A percentile compares a stretch with the other conserved stretches of the same genome.
phyloP scores from a whole-genome alignment of 2,329 filamentous ascomycete species.

The Fusarium sp. region DNA sequence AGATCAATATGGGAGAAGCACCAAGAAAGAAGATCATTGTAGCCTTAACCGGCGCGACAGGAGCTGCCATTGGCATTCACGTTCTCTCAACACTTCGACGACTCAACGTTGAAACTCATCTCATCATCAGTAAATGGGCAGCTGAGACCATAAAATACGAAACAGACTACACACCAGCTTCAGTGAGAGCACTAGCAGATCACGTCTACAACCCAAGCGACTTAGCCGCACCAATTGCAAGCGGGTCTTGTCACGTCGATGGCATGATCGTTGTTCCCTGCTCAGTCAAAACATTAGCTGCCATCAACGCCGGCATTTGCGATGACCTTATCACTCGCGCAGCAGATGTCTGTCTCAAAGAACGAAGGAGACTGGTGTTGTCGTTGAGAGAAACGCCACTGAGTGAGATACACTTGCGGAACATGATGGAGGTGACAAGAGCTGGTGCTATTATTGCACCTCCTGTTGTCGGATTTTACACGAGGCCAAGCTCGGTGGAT shows the following conservation, averaged over 20 bases:
- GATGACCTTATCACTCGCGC: constrained; percentile 7
- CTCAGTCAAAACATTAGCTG: constrained; percentile 9
- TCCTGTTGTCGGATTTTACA: constrained; percentile 20
- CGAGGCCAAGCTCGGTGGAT: background rate
- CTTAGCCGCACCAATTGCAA: constrained; percentile 48
- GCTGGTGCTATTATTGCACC: constrained; percentile 18
- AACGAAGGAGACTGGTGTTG: background rate
- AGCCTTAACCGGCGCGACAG: constrained; percentile 61
- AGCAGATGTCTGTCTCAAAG: constrained; percentile 20
- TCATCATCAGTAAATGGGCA: constrained; percentile 61
- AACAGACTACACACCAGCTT: constrained; percentile 49
- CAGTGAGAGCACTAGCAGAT: constrained; percentile 52
- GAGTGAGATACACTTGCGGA: constrained; percentile 17
- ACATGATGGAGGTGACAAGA: constrained; percentile 11
- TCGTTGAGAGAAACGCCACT: constrained; percentile 4
- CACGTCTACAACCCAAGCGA: constrained; percentile 53
- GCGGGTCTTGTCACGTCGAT: constrained; percentile 9
- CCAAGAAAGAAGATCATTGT: constrained; percentile 51
- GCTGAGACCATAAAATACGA: constrained; percentile 59
- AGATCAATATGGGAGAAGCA: background rate
- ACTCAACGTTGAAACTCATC: constrained; percentile 58
- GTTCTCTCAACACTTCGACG: constrained; percentile 52
- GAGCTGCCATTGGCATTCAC: constrained; percentile 54
- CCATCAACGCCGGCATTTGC: constrained; percentile 8
- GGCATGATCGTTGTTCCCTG: constrained; percentile 22